Base-by-base conservation (phyloP, 495 filamentous ascomycete genomes). In the Thozetella sp. region DNA sequence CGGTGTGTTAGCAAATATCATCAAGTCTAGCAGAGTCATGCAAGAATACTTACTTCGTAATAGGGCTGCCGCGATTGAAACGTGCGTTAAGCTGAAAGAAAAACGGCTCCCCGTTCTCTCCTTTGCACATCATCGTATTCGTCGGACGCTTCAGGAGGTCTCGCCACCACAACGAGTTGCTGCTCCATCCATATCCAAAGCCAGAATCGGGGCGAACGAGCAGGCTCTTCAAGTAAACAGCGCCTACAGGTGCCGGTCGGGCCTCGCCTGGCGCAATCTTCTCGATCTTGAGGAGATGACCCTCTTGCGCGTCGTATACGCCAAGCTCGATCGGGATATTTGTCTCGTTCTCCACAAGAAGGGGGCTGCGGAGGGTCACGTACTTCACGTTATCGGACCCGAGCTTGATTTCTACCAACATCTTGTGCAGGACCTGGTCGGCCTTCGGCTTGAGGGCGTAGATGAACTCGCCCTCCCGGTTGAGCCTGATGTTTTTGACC, bases 271-370 rank as follows among this genome's bases (percentile, higher is more conserved):
- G 95, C 11, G 93, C 82, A 57, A 99, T 92, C 78, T 97, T 98
- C 75, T 99, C 96, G 61, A 99, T 97, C 76, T 97, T 99, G 59
- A 97, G 81, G 50, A 99, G 82, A 70, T 97, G 88, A 6, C 93
- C 93, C 51, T 96, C 90, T 61, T 91, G 85, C 6, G 90, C 86
- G 70, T 92, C 95, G 69, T 91, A 96, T 4, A 99, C 86, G n/a
- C 96, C 95, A 23, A 99, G 64, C 74, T 99, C 96, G 1, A 98
- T 86, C 0, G 96, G 93, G 57, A 99, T 97, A 72, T 98, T 93
- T 2, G 95, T 98, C 67, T 93, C 90, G 76, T 99, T 99, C 73
- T 97, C 95, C n/a, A 99, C 86, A 15, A 97, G 76, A n/a, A 99
- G 80, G 6, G 95, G 95, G 15, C 95, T 98, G 40, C 94, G 87